Conservation (phyloP, 148 eudicot genomes). For the Rhododendron williamsianum region DNA sequence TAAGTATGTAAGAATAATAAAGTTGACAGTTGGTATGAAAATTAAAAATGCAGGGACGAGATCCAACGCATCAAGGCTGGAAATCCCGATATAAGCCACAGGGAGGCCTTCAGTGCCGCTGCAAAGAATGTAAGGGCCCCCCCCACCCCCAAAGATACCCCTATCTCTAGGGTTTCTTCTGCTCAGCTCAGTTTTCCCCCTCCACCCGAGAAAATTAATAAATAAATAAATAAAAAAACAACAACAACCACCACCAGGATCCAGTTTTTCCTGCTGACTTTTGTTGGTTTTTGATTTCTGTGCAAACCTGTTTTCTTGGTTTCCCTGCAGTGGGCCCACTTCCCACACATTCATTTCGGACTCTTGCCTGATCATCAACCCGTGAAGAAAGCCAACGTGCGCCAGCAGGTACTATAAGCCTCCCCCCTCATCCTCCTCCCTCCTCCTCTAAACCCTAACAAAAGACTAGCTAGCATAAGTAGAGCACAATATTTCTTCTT, state of each 20-base stretch:
- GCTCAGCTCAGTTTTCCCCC: background rate
- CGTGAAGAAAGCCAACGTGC: slow-evolving; percentile 79
- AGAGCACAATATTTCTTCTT: background rate
- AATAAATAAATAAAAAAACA: too few species aligned
- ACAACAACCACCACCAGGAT: background rate
- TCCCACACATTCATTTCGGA: slow-evolving; percentile 95
- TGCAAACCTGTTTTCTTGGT: slow-evolving; percentile 11
- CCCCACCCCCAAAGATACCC: background rate
- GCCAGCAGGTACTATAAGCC: slow-evolving; percentile 61
- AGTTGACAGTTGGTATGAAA: background rate
- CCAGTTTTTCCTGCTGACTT: slow-evolving; percentile 1
- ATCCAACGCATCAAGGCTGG: slow-evolving; percentile 94
- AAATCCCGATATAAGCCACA: slow-evolving; percentile 86
- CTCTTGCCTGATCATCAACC: slow-evolving; percentile 88
- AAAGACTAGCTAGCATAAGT: background rate
- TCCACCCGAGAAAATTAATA: background rate
- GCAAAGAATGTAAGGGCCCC: slow-evolving; percentile 74
- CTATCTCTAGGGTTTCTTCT: background rate
- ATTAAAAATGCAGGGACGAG: slow-evolving; percentile 58
- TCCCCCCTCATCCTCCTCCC: too few species aligned
- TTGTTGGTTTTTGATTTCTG: slow-evolving; percentile 11
- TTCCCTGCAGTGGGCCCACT: slow-evolving; percentile 85
- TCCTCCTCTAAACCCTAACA: background rate
- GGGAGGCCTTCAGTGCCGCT: slow-evolving; percentile 98
- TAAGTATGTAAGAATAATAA: background rate